These are phyloP conservation scores for Cutaneotrichosporon sp. DNA, from an alignment of 1,284 basidiomycete species.

Conservation along the genomic window DNA sequence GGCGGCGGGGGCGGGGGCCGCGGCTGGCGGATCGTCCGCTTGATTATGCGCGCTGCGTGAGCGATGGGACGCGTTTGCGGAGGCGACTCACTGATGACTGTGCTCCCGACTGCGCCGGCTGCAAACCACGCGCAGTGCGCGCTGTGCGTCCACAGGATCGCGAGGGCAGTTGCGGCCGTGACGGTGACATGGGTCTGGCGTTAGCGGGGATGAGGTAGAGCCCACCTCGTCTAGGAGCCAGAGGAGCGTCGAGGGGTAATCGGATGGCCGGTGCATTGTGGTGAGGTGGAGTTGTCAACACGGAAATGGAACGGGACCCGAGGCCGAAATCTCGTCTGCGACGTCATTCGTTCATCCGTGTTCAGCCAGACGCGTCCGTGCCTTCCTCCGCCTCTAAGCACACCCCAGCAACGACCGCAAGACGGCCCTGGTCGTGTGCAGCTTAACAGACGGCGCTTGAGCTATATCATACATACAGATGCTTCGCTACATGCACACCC, in stretches of 20 bases:
- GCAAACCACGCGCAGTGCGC: constrained; percentile 69
- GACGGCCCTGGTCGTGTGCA: background rate
- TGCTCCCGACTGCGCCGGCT: constrained; percentile 65
- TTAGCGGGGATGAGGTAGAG: background rate
- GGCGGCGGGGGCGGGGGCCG: constrained; percentile 61
- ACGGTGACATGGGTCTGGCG: constrained; percentile 58
- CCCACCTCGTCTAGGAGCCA: constrained; percentile 47
- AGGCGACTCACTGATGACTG: constrained; percentile 47
- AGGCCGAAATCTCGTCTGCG: background rate
- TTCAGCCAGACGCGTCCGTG: background rate
- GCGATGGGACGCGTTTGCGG: background rate
- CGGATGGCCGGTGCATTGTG: constrained; percentile 27
- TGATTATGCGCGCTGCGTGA: constrained; percentile 65
- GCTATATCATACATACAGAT: constrained; percentile 9
- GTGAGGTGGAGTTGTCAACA: background rate
- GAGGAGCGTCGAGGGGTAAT: constrained; percentile 43
- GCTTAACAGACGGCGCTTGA: background rate
- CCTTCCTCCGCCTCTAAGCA: too few relatives aligned
- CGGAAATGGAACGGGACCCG: too few relatives aligned
- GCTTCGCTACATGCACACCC: too few relatives aligned
- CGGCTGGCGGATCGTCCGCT: constrained; percentile 67
- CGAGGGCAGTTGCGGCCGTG: constrained; percentile 61
- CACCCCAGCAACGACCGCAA: background rate
- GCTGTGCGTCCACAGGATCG: constrained; percentile 67
- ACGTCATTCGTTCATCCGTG: background rate